Evolutionary conservation across 129 eudicot species (phyloP).

Genomic region (Smallanthus sonchifolius): DNA sequence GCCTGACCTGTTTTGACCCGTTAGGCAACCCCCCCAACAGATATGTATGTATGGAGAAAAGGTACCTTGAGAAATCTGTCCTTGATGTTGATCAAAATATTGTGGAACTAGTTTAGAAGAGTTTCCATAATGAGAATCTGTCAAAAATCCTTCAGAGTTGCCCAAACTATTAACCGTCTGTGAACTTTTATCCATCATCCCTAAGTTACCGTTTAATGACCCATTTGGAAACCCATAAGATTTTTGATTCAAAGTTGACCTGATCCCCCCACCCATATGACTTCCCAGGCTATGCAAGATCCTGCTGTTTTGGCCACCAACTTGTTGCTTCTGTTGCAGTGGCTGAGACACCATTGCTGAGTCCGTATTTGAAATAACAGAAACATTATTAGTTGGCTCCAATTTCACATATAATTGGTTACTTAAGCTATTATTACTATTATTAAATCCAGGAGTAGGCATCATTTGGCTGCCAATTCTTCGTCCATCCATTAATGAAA

Average conservation of each 20-base stretch:
- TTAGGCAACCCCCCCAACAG: neutral
- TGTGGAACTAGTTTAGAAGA: constrained; percentile 49
- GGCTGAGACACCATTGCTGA: constrained; percentile 58
- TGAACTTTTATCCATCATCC: constrained; percentile 47
- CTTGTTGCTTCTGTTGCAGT: constrained; percentile 61
- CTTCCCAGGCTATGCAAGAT: constrained; percentile 81
- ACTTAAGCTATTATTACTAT: constrained; percentile 36
- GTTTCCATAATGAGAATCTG: constrained; percentile 47
- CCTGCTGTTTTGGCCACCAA: constrained; percentile 75
- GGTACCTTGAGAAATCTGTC: constrained; percentile 58
- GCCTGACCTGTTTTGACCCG: neutral
- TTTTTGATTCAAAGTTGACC: constrained; percentile 75
- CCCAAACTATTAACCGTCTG: constrained; percentile 63
- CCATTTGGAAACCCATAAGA: constrained; percentile 60
- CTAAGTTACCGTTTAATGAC: constrained; percentile 57
- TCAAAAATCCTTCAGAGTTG: constrained; percentile 52
- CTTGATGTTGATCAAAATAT: constrained; percentile 70
- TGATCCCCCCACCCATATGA: constrained; percentile 73
- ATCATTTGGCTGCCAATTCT: constrained; percentile 90
- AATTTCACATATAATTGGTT: constrained; percentile 44
- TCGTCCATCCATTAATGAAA: constrained; percentile 47
- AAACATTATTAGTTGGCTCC: constrained; percentile 47
- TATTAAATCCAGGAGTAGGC: constrained; percentile 87
- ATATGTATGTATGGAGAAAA: constrained; percentile 3
- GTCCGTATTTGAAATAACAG: constrained; percentile 54